Conservation (phyloP, 208 protist species). For the Acanthamoeba lenticulata region DNA sequence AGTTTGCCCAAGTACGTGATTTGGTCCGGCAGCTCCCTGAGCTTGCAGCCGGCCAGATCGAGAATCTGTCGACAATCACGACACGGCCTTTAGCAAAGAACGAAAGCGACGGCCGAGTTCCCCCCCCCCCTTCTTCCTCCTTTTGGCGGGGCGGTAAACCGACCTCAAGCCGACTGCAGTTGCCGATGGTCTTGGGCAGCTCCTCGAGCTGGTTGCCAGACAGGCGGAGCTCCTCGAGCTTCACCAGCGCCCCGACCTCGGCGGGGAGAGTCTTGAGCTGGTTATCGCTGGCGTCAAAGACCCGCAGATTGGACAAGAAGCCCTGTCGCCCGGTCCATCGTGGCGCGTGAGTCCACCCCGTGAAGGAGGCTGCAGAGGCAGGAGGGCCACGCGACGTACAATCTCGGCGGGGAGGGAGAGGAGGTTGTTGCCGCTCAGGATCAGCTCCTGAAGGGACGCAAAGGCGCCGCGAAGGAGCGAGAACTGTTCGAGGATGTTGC, state of each 20-base stretch:
- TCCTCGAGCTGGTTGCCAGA: not conserved
- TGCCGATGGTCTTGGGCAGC: not conserved
- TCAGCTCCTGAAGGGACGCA: not conserved
- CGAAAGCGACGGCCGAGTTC: too few species aligned
- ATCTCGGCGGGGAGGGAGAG: not conserved
- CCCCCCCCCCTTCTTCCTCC: too few species aligned
- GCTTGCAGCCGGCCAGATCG: not conserved
- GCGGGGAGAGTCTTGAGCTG: not conserved
- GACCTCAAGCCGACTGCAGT: not conserved
- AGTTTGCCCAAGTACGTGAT: not conserved
- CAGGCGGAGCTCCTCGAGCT: not conserved
- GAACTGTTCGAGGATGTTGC: not conserved
- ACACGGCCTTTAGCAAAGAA: too few species aligned
- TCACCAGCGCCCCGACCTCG: not conserved
- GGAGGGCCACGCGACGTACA: too few species aligned
- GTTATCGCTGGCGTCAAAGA: not conserved
- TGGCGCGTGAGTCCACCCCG: too few species aligned
- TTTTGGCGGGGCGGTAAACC: not conserved
- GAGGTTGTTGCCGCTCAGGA: conserved; percentile 4
- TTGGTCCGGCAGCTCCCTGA: not conserved
- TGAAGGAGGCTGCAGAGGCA: too few species aligned
- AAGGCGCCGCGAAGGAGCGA: not conserved
- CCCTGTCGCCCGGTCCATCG: not conserved
- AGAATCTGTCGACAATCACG: conserved; percentile 31
- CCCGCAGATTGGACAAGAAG: not conserved